phyloP scores from a whole-genome alignment of 1,284 basidiomycete genomes.

The Trametes pubescens region DNA sequence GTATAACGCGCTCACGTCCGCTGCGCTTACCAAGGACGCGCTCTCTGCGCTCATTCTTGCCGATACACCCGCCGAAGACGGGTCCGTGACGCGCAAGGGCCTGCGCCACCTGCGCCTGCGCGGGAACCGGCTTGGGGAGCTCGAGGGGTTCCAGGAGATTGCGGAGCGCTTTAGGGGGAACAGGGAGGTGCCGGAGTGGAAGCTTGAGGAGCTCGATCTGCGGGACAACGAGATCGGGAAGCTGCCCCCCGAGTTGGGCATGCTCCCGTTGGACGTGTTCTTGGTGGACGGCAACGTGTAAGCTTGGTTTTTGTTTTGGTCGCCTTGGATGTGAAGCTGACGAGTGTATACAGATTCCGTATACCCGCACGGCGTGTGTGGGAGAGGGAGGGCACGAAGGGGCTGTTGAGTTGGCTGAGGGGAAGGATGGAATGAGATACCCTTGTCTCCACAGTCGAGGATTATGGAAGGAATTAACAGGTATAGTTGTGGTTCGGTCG shows the following conservation, averaged over 20 bases:
- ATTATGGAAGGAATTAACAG: neutral
- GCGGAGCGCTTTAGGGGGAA: slow-evolving; percentile 71
- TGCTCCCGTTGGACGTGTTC: slow-evolving; percentile 79
- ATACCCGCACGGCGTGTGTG: slow-evolving; percentile 81
- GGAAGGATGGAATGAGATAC: slow-evolving; percentile 65
- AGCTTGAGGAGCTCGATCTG: slow-evolving; percentile 80
- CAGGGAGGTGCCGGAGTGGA: slow-evolving; percentile 68
- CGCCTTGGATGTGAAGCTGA: neutral
- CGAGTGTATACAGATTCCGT: slow-evolving; percentile 64
- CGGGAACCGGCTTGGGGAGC: slow-evolving; percentile 67
- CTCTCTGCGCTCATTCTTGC: slow-evolving; percentile 59
- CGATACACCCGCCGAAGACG: slow-evolving; percentile 14
- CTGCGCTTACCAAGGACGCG: slow-evolving; percentile 54
- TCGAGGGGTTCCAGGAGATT: slow-evolving; percentile 68
- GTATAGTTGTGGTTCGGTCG: neutral
- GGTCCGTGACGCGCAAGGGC: slow-evolving; percentile 46
- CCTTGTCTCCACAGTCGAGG: neutral
- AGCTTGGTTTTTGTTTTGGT: slow-evolving; percentile 42
- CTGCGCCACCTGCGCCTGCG: slow-evolving; percentile 69
- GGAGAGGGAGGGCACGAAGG: slow-evolving; percentile 87
- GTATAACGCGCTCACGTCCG: slow-evolving; percentile 71
- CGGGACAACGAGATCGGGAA: slow-evolving; percentile 79
- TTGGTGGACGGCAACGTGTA: slow-evolving; percentile 86
- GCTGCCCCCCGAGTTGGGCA: slow-evolving; percentile 71
- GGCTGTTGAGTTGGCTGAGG: slow-evolving; percentile 75